Base-by-base conservation (phyloP, 2,329 filamentous ascomycete species). In the Lachnellula hyalina region DNA sequence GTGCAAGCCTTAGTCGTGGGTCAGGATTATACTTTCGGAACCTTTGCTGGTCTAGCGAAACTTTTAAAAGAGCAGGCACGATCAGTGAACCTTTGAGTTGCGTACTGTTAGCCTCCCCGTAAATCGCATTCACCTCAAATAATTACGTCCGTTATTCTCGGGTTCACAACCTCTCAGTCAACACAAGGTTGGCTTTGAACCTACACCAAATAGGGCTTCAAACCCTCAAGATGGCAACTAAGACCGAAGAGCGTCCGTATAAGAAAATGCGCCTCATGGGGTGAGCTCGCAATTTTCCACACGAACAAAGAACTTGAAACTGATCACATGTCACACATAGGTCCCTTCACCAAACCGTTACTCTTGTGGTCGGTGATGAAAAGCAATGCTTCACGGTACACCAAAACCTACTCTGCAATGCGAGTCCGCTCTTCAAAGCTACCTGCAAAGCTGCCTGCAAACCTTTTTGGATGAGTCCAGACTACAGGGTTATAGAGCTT, bases 371-470 rank as follows among this genome's bases (percentile, higher is more conserved):
- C 11, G 58, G 59, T 5, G 11, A 42, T 2, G 19, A 44, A 6
- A 12, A 50, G 9, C 7, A 21, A 1, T 40, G 21, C 11, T 17
- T 61, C 11, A 4, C 42, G 2, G 49, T 57, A 15, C 56, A 62
- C 15, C 51, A 58, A 44, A 47, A 55, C 4, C 8, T 58, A 1
- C 55, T 63, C n/a, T 57, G 53, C 47, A 44, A 49, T 0, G 34
- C 51, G 8, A 58, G 56, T n/a, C 35, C 46, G 11, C 45, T 57
- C 17, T 59, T 59, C 42, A 21, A 56, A 32, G 48, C 52, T 9
- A 41, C 35, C 12, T 58, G 46, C 42, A 21, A 56, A 32, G 48
- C 52, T 9, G 45, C 35, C 12, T 58, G 46, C 38, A 57, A 62
- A 36, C 53, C 52, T 1, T 46, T 40, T 21, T 56, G 53, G 46